These are phyloP conservation scores for Naganishia antarctica DNA, from an alignment of 768 basidiomycete species.

Conservation along the genomic window DNA sequence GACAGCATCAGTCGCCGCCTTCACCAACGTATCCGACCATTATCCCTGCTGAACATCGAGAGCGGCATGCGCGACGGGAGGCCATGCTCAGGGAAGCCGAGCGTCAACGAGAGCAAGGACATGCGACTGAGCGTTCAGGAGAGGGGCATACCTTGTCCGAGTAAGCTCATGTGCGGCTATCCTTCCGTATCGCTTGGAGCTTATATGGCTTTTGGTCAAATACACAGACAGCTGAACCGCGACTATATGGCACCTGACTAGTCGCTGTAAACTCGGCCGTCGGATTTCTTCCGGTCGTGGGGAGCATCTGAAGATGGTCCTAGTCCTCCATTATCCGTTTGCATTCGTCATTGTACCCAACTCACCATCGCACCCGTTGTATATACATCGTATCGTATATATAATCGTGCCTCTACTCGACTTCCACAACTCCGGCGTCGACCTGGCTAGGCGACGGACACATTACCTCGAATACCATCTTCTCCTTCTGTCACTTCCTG, in stretches of 20 bases:
- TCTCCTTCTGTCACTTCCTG: no score
- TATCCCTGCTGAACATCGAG: slow-evolving; percentile 8
- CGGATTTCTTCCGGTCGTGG: no score
- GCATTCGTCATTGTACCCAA: no score
- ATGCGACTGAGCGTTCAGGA: not conserved
- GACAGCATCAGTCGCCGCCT: not conserved
- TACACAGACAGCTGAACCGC: not conserved
- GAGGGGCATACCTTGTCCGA: not conserved
- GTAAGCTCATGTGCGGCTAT: slow-evolving; percentile 2
- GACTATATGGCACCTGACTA: not conserved
- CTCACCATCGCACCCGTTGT: no score
- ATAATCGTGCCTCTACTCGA: no score
- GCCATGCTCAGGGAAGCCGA: slow-evolving; percentile 1
- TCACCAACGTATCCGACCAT: slow-evolving; percentile 1
- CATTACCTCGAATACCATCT: no score
- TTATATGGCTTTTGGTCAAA: not conserved
- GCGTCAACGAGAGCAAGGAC: not conserved
- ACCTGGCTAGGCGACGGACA: no score
- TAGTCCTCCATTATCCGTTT: no score
- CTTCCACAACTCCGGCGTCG: no score
- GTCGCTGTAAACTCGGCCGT: no score
- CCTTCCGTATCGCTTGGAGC: not conserved
- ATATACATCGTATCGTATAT: no score
- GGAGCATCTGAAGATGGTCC: no score
- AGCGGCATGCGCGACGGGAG: slow-evolving; percentile 13